phyloP scores from a whole-genome alignment of 129 eudicot genomes.

The Flaveria ramosissima region DNA sequence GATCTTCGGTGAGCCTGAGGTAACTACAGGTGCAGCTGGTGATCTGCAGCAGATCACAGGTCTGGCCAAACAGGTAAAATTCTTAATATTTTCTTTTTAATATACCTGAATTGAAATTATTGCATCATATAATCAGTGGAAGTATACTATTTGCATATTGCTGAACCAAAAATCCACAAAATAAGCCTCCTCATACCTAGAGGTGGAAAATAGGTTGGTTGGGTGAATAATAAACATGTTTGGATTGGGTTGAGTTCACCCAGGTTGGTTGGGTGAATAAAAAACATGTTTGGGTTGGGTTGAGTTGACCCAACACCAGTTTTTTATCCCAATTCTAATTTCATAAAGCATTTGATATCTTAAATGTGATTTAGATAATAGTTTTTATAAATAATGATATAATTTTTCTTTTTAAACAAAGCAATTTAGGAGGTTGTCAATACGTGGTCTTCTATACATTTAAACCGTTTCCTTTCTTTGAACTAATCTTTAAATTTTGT shows the following conservation, averaged over 20 bases:
- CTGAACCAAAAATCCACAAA: background rate
- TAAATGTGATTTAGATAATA: background rate
- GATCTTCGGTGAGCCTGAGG: conserved; percentile 95
- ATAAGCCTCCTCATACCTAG: background rate
- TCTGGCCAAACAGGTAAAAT: conserved; percentile 87
- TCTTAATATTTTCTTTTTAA: background rate
- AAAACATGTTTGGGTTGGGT: background rate
- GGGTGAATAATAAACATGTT: background rate
- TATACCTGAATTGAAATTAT: background rate
- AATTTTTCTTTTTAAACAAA: background rate
- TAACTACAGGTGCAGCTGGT: conserved; percentile 98
- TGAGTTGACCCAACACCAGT: background rate
- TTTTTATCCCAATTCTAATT: background rate
- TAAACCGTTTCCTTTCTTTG: conserved; percentile 1
- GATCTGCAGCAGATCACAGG: conserved; percentile 97
- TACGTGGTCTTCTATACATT: background rate
- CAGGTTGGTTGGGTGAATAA: background rate
- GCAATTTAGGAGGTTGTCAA: background rate
- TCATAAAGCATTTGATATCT: background rate
- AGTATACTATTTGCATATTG: background rate
- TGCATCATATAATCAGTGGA: no score
- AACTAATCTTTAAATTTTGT: background rate
- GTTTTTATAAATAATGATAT: background rate
- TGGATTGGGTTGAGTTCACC: background rate
- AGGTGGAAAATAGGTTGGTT: background rate